Evolutionary conservation across 331 rosid species (phyloP).

Genomic region (Malus hybrid): DNA sequence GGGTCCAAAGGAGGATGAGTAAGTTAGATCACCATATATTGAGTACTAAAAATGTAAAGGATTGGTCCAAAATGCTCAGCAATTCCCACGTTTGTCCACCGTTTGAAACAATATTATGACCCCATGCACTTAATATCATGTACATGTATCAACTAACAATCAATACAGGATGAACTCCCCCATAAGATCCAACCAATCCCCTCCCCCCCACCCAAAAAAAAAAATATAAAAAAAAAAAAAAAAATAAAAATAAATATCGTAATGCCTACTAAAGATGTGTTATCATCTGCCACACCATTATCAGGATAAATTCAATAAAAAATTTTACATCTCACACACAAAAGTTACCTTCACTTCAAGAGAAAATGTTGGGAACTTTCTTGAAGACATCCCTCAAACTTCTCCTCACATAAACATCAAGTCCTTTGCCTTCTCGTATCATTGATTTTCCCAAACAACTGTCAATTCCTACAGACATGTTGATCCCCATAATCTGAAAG

Average conservation of each 20-base stretch:
- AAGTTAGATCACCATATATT: background rate
- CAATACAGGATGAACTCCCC: background rate
- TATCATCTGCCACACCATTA: background rate
- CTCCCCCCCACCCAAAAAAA: no score
- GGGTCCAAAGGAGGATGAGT: background rate
- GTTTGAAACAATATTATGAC: background rate
- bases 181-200: background rate
- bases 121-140: background rate
- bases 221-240: no score
- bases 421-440: conserved; percentile 40
- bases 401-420: conserved; percentile 77
- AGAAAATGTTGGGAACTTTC: conserved; percentile 80
- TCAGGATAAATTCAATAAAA: background rate
- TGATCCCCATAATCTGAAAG: conserved; percentile 81
- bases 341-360: conserved; percentile 82
- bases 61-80: background rate
- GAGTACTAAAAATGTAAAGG: background rate
- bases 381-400: conserved; percentile 96
- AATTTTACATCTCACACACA: background rate
- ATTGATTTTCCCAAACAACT: conserved; percentile 58
- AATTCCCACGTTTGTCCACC: background rate
- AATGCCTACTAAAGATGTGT: background rate
- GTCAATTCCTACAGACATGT: conserved; percentile 84
- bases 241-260: background rate
- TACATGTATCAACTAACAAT: background rate